Conservation (phyloP, 306 rosid species). For the Leucaena leucocephala region DNA sequence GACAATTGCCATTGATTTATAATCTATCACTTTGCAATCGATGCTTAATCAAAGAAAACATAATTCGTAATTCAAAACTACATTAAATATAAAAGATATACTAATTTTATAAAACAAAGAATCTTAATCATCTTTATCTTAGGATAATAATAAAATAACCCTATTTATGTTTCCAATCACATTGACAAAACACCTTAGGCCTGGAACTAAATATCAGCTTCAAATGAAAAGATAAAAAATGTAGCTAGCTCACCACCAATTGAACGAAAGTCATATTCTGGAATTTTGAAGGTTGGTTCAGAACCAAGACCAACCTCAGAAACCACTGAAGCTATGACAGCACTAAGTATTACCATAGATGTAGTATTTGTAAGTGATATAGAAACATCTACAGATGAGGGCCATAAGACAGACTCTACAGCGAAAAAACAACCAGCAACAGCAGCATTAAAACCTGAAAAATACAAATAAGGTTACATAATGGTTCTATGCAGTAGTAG, state of each 20-base stretch:
- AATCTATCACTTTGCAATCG: background rate
- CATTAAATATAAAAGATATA: background rate
- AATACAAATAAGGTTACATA: slow-evolving; percentile 13
- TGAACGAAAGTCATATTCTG: slow-evolving; percentile 85
- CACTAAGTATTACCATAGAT: slow-evolving; percentile 92
- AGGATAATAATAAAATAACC: background rate
- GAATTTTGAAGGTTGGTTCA: slow-evolving; percentile 87
- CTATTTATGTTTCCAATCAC: background rate
- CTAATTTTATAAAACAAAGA: background rate
- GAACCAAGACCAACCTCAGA: slow-evolving; percentile 84
- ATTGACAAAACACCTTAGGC: background rate
- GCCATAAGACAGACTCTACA: slow-evolving; percentile 88
- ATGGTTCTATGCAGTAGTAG: background rate
- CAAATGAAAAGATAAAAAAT: background rate
- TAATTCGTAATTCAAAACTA: background rate
- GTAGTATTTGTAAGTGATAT: slow-evolving; percentile 75
- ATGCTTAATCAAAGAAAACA: background rate
- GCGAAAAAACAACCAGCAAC: slow-evolving; percentile 95
- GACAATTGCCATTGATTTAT: slow-evolving; percentile 18
- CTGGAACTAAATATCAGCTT: background rate
- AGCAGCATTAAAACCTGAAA: slow-evolving; percentile 89
- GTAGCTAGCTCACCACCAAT: slow-evolving; percentile 62
- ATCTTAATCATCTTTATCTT: background rate
- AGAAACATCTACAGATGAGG: slow-evolving; percentile 68
- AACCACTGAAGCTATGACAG: slow-evolving; percentile 87